These are phyloP conservation scores for Isatis tinctoria DNA, from an alignment of 345 rosid genomes.

Conservation along the genomic window DNA sequence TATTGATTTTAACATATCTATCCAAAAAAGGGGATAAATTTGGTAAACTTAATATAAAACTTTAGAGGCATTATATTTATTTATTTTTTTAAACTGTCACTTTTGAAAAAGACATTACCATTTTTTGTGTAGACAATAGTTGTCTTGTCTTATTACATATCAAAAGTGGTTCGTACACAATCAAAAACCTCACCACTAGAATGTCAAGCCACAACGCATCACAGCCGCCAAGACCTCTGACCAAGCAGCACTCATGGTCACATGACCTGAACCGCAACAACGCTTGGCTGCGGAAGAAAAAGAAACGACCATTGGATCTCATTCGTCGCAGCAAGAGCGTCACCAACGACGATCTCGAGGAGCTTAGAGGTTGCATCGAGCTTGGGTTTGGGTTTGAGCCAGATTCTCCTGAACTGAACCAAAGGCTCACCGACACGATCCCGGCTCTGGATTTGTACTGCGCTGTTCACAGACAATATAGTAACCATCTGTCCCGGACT, in stretches of 20 bases:
- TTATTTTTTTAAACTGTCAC: too few species aligned
- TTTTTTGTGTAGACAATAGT: neutral
- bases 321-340: conserved; percentile 20
- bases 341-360: conserved; percentile 73
- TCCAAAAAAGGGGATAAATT: neutral
- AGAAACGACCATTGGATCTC: neutral
- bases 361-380: conserved; percentile 76
- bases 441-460: conserved; percentile 76
- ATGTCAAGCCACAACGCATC: conserved; percentile 27
- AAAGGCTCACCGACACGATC: conserved; percentile 50
- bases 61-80: neutral
- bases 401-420: conserved; percentile 58
- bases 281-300: neutral
- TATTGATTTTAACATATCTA: neutral
- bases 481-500: conserved; percentile 43
- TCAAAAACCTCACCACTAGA: neutral
- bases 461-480: conserved; percentile 58
- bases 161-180: neutral
- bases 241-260: neutral
- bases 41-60: neutral
- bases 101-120: neutral
- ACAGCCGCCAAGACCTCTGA: conserved; percentile 9
- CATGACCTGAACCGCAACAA: neutral
- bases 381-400: conserved; percentile 71
- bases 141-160: neutral